Conservation (phyloP, 495 filamentous ascomycete species). For the Niebla homalea region DNA sequence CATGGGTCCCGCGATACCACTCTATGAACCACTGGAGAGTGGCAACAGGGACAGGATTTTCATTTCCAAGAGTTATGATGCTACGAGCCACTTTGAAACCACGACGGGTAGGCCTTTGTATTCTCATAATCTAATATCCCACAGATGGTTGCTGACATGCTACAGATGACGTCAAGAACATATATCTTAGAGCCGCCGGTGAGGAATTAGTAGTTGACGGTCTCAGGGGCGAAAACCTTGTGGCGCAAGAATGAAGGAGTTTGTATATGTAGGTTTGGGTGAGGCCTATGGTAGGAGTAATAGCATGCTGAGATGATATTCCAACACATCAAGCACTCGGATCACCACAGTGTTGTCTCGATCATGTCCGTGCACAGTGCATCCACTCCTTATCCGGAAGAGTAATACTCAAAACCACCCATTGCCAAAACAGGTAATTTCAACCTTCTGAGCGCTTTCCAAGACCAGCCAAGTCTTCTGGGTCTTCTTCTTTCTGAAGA, state of each 20-base stretch:
- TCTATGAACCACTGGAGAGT: slow-evolving; percentile 84
- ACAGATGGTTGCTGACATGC: slow-evolving; percentile 19
- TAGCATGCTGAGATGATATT: not conserved
- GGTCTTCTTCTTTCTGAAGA: too few relatives aligned
- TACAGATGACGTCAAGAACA: slow-evolving; percentile 80
- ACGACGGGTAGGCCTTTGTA: slow-evolving; percentile 44
- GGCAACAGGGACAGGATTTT: slow-evolving; percentile 85
- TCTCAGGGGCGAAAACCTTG: slow-evolving; percentile 37
- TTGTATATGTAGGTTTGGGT: too few relatives aligned
- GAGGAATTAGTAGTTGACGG: slow-evolving; percentile 66
- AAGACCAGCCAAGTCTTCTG: too few relatives aligned
- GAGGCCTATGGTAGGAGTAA: not conserved
- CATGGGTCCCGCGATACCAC: slow-evolving; percentile 78
- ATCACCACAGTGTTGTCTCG: too few relatives aligned
- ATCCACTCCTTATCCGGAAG: too few relatives aligned
- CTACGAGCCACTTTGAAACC: slow-evolving; percentile 95
- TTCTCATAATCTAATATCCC: not conserved
- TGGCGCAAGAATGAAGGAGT: slow-evolving; percentile 29
- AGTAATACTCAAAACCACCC: too few relatives aligned
- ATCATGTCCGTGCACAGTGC: too few relatives aligned
- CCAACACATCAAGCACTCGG: too few relatives aligned
- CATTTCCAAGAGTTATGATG: slow-evolving; percentile 97
- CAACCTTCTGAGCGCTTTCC: too few relatives aligned
- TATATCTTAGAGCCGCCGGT: slow-evolving; percentile 77
- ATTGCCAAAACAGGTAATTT: too few relatives aligned